Percentiles rank a stretch among this genome's conserved stretches.
Conservation (phyloP, 2,329 filamentous ascomycete genomes). For the Eurotiales sp. region DNA sequence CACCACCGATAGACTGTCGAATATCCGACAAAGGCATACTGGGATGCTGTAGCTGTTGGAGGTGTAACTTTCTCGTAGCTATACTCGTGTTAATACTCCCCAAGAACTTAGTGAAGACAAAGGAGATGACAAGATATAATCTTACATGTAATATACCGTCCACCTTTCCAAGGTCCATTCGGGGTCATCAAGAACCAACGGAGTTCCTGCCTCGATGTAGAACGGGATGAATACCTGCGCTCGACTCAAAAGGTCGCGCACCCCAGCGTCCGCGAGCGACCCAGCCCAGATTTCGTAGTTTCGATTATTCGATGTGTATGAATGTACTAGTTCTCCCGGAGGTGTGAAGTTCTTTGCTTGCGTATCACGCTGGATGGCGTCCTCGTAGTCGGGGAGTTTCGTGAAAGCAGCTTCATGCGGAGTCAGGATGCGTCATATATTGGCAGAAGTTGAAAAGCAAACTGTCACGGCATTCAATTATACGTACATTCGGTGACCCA, state of each 20-base stretch:
- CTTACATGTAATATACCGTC: conserved; percentile 84
- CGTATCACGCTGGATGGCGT: conserved; percentile 48
- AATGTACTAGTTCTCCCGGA: conserved; percentile 68
- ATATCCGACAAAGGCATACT: conserved; percentile 85
- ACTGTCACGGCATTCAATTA: not conserved
- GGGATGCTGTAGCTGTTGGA: conserved; percentile 45
- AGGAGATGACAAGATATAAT: conserved; percentile 7
- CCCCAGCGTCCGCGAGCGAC: conserved; percentile 64
- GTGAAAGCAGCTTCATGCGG: conserved; percentile 60
- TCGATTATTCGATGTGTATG: conserved; percentile 58
- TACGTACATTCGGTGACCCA: conserved; percentile 65
- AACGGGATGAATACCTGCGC: conserved; percentile 80
- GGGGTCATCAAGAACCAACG: conserved; percentile 66
- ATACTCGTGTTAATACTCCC: conserved; percentile 17
- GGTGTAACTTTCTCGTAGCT: conserved; percentile 54
- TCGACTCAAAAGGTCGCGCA: conserved; percentile 70
- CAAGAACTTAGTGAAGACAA: not conserved
- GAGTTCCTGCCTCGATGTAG: conserved; percentile 89
- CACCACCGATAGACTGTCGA: conserved; percentile 88
- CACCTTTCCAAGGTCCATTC: conserved; percentile 75
- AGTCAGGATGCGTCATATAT: not conserved
- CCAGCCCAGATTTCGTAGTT: conserved; percentile 83
- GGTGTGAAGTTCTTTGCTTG: conserved; percentile 57
- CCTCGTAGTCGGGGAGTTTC: conserved; percentile 59
- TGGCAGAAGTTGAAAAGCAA: not conserved